Evolutionary conservation across 768 basidiomycete species (phyloP).

Genomic region (Collybiopsis luxurians): DNA sequence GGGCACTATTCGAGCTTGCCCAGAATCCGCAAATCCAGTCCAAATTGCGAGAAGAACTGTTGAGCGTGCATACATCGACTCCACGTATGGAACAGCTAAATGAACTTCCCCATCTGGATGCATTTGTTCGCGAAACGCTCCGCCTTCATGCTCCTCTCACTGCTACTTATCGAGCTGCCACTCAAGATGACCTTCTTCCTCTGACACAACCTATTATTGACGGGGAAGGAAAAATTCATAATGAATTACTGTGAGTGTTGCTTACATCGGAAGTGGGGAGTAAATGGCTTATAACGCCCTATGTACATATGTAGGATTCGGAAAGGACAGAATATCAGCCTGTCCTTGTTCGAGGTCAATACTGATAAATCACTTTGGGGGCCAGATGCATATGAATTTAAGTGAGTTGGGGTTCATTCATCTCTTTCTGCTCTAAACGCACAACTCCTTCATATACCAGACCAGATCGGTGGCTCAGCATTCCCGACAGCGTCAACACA

Average conservation of each 20-base stretch:
- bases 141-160: slow-evolving; percentile 54
- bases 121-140: slow-evolving; percentile 57
- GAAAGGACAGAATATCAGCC: slow-evolving; percentile 41
- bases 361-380: slow-evolving; percentile 57
- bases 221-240: slow-evolving; percentile 33
- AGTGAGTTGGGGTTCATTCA: slow-evolving; percentile 28
- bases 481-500: slow-evolving; percentile 38
- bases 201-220: slow-evolving; percentile 44
- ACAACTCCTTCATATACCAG: slow-evolving; percentile 27
- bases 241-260: slow-evolving; percentile 36
- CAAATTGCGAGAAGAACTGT: slow-evolving; percentile 58
- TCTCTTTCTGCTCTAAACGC: neutral
- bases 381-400: slow-evolving; percentile 57
- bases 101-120: slow-evolving; percentile 68
- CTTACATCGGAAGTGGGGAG: slow-evolving; percentile 1
- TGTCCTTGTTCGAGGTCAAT: slow-evolving; percentile 56
- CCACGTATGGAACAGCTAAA: slow-evolving; percentile 72
- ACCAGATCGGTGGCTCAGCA: slow-evolving; percentile 59
- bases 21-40: slow-evolving; percentile 46
- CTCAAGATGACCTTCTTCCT: slow-evolving; percentile 52
- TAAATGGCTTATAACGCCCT: neutral
- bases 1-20: slow-evolving; percentile 58
- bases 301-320: slow-evolving; percentile 23
- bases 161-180: slow-evolving; percentile 38
- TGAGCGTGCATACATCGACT: slow-evolving; percentile 46